These are phyloP conservation scores for Mortierella claussenii DNA, from an alignment of 192 early-diverging fungal genomes.

Conservation along the genomic window DNA sequence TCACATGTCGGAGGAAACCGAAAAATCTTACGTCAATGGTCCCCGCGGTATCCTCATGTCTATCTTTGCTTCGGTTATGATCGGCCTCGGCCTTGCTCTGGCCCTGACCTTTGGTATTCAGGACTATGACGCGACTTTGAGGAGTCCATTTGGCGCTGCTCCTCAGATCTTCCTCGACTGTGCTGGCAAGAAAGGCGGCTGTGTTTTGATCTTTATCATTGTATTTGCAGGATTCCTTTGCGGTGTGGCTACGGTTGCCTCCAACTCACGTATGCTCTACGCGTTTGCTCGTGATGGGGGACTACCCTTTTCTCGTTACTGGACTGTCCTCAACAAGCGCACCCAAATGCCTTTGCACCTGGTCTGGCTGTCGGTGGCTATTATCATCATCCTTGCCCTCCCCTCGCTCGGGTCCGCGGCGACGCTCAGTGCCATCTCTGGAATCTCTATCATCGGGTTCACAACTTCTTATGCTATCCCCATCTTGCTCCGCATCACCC, in stretches of 20 bases:
- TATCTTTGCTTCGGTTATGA: constrained; percentile 49
- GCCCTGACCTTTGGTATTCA: constrained; percentile 55
- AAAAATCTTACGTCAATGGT: constrained; percentile 51
- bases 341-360: constrained; percentile 52
- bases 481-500: constrained; percentile 49
- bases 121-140: constrained; percentile 45
- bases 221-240: constrained; percentile 57
- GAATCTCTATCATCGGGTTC: constrained; percentile 55
- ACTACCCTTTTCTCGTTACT: constrained; percentile 47
- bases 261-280: constrained; percentile 60
- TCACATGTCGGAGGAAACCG: constrained; percentile 54
- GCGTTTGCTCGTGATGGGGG: constrained; percentile 63
- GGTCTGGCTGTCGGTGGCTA: constrained; percentile 49
- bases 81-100: constrained; percentile 51
- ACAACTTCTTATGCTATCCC: constrained; percentile 54
- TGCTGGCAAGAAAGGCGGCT: constrained; percentile 50
- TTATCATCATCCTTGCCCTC: constrained; percentile 49
- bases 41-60: constrained; percentile 51
- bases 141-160: constrained; percentile 31
- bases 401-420: constrained; percentile 54
- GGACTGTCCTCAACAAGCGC: constrained; percentile 49
- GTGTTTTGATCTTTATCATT: constrained; percentile 56
- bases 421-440: constrained; percentile 54
- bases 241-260: constrained; percentile 55
- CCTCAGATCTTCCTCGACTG: constrained; percentile 58